Evolutionary conservation across 805 yeast genomes (phyloP), one percentile per base, ranked within the genome.

Genomic region (Lipomyces chichibuensis): DNA sequence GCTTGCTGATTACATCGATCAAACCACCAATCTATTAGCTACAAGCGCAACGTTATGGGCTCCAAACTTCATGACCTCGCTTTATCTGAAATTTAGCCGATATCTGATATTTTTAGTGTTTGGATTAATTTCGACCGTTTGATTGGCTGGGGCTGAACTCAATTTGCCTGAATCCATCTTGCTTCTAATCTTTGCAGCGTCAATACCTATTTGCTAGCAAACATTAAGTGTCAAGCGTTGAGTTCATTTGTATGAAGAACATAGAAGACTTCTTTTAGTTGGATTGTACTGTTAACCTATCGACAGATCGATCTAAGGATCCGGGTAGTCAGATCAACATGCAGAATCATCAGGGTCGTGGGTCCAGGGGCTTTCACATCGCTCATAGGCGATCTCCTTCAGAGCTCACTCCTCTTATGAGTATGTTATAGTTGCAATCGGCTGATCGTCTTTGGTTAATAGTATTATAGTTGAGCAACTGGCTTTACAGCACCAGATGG

Each of bases 331-430:
- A 5, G 49, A 43, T 43, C 49, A 43, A 43, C 7, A 67, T 62
- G 70, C 73, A 71, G 66, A 60, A 60, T 43, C 72, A 65, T 56
- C 70, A 63, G 35, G 39, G 67, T 35, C 88, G 71, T 43, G 69
- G 67, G 25, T 60, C 89, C 52, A 84, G 84, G 72, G 86, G 86
- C 68, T 83, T 95, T 67, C 96, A 92, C 79, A 92, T 94, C 71
- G 98, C 98, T n/a, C 98, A 95, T 75, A 86, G 98, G 75, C 85
- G 97, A 68, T 90, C 98, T 2, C 98, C 98, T n/a, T 87, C 93
- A 72, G 99, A 95, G 77, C 83, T 95, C 77, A 94, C 98, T 2
- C 90, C 89, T 64, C 82, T 94, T 71, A 94, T 94, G 97, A 83
- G 88, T 83, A 81, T 72, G 84, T 80, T 67, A 35, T n/a, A 9